Evolutionary conservation across 768 basidiomycete genomes (phyloP).

Genomic region (Leccinum rimulosum): DNA sequence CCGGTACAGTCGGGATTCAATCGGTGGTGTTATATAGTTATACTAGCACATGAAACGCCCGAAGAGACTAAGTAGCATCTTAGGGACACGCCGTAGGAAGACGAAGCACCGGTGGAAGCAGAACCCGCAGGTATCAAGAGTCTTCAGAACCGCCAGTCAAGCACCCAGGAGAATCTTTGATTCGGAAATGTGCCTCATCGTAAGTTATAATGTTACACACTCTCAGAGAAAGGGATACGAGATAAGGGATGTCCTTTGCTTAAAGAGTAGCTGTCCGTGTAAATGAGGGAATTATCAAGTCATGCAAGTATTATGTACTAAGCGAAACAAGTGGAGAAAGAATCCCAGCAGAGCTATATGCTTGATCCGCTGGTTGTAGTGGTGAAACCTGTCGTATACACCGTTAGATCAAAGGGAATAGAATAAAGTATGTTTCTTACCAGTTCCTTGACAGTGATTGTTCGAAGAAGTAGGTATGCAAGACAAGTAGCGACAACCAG

Average conservation of each 20-base stretch:
- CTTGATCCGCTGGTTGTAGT: slow-evolving; percentile 33
- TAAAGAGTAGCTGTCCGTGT: slow-evolving; percentile 11
- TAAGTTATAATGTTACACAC: not conserved
- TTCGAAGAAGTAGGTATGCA: slow-evolving; percentile 80
- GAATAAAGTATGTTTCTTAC: slow-evolving; percentile 13
- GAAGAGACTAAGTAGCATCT: too few species aligned
- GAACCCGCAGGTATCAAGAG: not conserved
- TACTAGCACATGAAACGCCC: too few species aligned
- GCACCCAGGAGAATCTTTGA: not conserved
- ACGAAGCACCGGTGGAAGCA: too few species aligned
- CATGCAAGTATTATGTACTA: slow-evolving; percentile 2
- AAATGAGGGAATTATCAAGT: not conserved
- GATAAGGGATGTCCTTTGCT: not conserved
- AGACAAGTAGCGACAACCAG: slow-evolving; percentile 86
- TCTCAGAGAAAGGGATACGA: not conserved
- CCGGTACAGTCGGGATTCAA: too few species aligned
- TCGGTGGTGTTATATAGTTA: too few species aligned
- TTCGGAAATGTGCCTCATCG: not conserved
- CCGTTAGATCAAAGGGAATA: slow-evolving; percentile 3
- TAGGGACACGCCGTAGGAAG: too few species aligned
- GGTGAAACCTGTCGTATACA: slow-evolving; percentile 21
- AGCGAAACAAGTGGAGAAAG: not conserved
- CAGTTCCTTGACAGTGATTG: slow-evolving; percentile 59
- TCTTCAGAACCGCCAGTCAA: not conserved
- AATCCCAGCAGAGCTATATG: slow-evolving; percentile 14